phyloP scores from a whole-genome alignment of 2,329 filamentous ascomycete genomes.

The Rhynchosporium secalis region DNA sequence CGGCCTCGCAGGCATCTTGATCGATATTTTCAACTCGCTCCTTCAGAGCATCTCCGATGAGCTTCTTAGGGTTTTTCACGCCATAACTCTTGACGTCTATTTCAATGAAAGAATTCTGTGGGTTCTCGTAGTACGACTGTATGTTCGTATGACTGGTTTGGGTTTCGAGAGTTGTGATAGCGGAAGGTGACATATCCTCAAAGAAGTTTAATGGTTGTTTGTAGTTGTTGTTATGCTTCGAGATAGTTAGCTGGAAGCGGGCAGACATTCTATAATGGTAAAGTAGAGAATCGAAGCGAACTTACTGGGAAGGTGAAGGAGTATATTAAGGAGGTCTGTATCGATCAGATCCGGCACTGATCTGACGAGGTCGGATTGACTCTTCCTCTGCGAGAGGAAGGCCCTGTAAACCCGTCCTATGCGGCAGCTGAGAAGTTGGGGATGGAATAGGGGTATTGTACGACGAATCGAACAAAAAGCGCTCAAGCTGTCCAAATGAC shows the following conservation, averaged over 20 bases:
- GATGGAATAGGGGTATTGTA: constrained; percentile 55
- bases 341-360: constrained; percentile 84
- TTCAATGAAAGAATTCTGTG: constrained; percentile 34
- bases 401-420: constrained; percentile 98
- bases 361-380: constrained; percentile 97
- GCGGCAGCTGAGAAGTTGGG: constrained; percentile 88
- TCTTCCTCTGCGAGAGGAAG: constrained; percentile 99
- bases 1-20: constrained; percentile 82
- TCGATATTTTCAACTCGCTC: constrained; percentile 81
- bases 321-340: constrained; percentile 95
- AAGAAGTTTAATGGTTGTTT: constrained; percentile 28
- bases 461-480: constrained; percentile 52
- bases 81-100: constrained; percentile 31
- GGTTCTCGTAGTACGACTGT: constrained; percentile 36
- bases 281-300: constrained; percentile 8
- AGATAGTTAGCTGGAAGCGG: constrained; percentile 10
- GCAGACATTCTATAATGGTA: background rate
- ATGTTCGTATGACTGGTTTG: constrained; percentile 37
- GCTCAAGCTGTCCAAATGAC: constrained; percentile 51
- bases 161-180: constrained; percentile 54
- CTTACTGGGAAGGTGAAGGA: constrained; percentile 37
- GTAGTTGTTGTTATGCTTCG: constrained; percentile 13
- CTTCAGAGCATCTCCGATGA: constrained; percentile 86
- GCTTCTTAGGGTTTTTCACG: constrained; percentile 60
- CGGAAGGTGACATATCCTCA: constrained; percentile 67